Base-by-base conservation (phyloP, 1,139 yeast species). In the Lodderomyces orthopsilosis region DNA sequence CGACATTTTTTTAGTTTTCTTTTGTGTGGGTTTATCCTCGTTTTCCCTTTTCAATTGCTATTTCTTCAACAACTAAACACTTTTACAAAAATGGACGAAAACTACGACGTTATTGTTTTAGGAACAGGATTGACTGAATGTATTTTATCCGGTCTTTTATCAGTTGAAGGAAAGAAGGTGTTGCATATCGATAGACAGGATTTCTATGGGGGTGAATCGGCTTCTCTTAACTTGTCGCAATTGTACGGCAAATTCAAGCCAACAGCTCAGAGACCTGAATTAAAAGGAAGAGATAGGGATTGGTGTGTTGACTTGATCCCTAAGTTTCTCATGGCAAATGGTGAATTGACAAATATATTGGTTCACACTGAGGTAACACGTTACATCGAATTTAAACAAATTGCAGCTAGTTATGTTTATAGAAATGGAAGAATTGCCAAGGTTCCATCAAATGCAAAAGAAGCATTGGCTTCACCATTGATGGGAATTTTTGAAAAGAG, bases 301-400 rank as follows among this genome's bases (percentile, higher is more conserved):
- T 93, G 98, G 98, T 90, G 95, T 65, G 91, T 93, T 45, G 99
- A 93, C 62, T 75, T 93, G 70, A 90, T 93, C 57, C 99, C 99
- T 41, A 93, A 93, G 70, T 93, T 93, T 57, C 74, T 94, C 56
- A 94, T 93, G 98, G 94, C 98, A 46, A 89, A 90, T 58, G 99
- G 99, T 35, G 99, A 93, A 63, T 78, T 93, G 68, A 91, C 98
- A 55, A 91, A 91, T 65, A 94, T 93, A 56, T 78, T 93, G 58
- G 93, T 87, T 33, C 96, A 91, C 64, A 93, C 98, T 21, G 93
- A 91, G 57, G 98, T 93, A 42, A 91, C 98, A 21, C 79, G 96
- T 53, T 93, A 91, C 65, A 85, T 94, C 59, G 98, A 93, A 62
- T 94, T 94, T 70, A 91, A 93, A 68, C 98, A 90, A 66, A 87